phyloP scores from a whole-genome alignment of 2,329 filamentous ascomycete species.

The Zasmidium citrigriseum region DNA sequence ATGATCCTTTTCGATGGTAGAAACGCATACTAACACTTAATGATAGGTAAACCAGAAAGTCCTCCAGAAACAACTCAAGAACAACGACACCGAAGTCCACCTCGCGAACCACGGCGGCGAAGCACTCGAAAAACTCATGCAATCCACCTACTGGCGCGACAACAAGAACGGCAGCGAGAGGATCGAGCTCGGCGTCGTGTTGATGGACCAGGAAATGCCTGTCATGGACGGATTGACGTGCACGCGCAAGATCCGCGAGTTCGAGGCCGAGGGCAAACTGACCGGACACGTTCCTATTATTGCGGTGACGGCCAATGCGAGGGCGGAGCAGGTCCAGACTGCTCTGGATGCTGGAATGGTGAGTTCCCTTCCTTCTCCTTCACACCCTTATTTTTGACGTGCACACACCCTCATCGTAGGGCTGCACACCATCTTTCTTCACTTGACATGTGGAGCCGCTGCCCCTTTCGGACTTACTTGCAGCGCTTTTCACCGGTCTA shows the following conservation, averaged over 20 bases:
- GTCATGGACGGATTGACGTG: conserved; percentile 68
- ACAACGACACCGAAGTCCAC: conserved; percentile 47
- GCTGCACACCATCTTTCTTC: conserved; percentile 6
- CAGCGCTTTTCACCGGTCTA: not conserved
- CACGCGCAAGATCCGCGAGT: conserved; percentile 66
- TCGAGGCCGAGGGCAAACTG: conserved; percentile 64
- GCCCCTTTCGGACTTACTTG: not conserved
- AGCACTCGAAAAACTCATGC: conserved; percentile 46
- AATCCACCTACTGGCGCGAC: conserved; percentile 45
- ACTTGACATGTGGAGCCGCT: not conserved
- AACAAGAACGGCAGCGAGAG: conserved; percentile 17
- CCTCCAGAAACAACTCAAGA: conserved; percentile 52
- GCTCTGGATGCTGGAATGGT: conserved; percentile 72
- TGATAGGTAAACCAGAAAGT: conserved; percentile 51
- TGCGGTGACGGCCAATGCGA: conserved; percentile 79
- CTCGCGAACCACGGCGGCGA: conserved; percentile 54
- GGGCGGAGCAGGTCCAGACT: conserved; percentile 70
- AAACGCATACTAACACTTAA: too few species aligned
- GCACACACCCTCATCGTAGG: not conserved
- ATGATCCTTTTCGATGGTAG: too few species aligned
- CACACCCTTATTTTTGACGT: too few species aligned
- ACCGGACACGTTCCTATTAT: conserved; percentile 72
- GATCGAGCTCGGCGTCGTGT: conserved; percentile 52
- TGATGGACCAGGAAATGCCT: conserved; percentile 55
- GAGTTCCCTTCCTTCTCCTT: conserved; percentile 19